Base-by-base conservation (phyloP, 148 eudicot genomes). In the Nepenthes gracilis region DNA sequence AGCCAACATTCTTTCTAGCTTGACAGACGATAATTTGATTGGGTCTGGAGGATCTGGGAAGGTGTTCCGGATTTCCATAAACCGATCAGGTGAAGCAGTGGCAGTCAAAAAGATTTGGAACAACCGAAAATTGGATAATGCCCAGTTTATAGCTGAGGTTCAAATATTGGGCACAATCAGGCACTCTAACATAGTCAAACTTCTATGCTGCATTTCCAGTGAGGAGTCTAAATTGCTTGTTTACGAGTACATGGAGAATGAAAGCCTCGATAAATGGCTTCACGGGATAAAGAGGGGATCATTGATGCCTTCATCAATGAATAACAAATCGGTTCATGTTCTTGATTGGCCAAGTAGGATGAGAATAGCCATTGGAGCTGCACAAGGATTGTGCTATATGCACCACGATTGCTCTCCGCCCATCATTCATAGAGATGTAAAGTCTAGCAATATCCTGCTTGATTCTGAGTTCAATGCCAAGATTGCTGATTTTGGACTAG, bases 401-500 rank as follows among this genome's bases (percentile, higher is more conserved):
- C 89, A 86, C 78, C 84, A 83, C 59, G 89, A 86, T 63, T 83
- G 86, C 60, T 67, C 80, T 53, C 83, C 80, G 43, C 72, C 95
- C 1, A 80, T 86, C 14, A 67, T 86, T 54, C 95, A 86, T 47
- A 76, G 95, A 33, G 94, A 86, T 63, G 75, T 86, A 15, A 86
- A 86, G 60, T 86, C 83, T 1, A 83, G 94, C 58, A 86, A 86
- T 40, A 83, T 86, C 40, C 71, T 86, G 77, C 43, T 86, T 66
- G 94, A 86, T 62, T 77, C 86, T 1, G 67, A 75, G 57, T 81
- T 83, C 37, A 75, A 77, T 58, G 85, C 89, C 4, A 79, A 75
- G 66, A 80, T 86, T 58, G 95, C 89, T 14, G 95, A 86, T 79
- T 86, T 86, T 59, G 89, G 89, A 3, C 72, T 86, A 11, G 89